These are phyloP conservation scores for Corniculantispora saksenae DNA, from an alignment of 2,329 filamentous ascomycete genomes.

Conservation along the genomic window DNA sequence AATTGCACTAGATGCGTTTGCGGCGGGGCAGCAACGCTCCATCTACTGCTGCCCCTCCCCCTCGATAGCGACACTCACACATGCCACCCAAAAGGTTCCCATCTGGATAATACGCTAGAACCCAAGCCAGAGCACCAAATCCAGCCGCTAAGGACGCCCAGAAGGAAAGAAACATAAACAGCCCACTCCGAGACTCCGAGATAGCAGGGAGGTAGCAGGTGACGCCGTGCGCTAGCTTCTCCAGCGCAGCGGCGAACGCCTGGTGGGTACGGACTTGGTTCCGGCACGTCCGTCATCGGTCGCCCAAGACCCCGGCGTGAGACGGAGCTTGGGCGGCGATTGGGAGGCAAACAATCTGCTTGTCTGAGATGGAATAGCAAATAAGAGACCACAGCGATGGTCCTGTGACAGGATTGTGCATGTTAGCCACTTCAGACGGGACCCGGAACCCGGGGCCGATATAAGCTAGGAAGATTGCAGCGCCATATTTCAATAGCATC, in stretches of 20 bases:
- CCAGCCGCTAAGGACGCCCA: no score
- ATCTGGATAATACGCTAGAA: not conserved
- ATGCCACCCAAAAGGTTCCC: no score
- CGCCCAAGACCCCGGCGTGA: not conserved
- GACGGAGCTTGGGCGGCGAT: not conserved
- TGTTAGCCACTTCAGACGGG: not conserved
- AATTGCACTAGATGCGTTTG: not conserved
- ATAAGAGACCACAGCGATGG: not conserved
- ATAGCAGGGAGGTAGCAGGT: no score
- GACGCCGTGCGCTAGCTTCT: not conserved
- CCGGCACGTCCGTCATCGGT: slow-evolving; percentile 7
- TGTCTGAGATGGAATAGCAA: not conserved
- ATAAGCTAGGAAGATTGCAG: not conserved
- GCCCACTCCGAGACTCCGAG: not conserved
- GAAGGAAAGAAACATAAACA: not conserved
- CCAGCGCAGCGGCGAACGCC: not conserved
- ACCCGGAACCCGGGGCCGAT: not conserved
- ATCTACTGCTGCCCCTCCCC: not conserved
- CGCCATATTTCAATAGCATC: not conserved
- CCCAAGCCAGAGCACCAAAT: not conserved
- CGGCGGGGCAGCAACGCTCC: not conserved
- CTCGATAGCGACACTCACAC: not conserved
- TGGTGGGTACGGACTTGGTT: slow-evolving; percentile 6
- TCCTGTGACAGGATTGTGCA: not conserved
- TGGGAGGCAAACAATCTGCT: not conserved